Conservation (phyloP, 1,284 basidiomycete genomes). For the Farysia itapuensis region DNA sequence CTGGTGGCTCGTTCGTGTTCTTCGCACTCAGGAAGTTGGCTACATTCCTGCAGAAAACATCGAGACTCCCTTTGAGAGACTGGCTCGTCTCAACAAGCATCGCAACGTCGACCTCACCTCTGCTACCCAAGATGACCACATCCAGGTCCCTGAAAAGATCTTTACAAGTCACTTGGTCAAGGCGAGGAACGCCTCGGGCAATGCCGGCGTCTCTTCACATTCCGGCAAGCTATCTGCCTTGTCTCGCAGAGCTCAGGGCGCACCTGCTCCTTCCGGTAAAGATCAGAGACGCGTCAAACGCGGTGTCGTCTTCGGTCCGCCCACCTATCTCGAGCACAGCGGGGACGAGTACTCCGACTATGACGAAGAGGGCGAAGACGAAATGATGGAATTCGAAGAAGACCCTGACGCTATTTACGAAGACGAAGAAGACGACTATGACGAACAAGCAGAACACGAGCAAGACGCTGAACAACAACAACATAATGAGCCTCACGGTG, state of each 20-base stretch:
- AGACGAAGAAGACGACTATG: conserved; percentile 28
- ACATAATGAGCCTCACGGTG: conserved; percentile 4
- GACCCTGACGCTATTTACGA: conserved; percentile 17
- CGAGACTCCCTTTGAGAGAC: conserved; percentile 93
- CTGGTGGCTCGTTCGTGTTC: conserved; percentile 60
- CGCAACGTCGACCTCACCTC: conserved; percentile 77
- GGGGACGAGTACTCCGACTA: conserved; percentile 54
- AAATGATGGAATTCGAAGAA: conserved; percentile 42
- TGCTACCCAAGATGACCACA: conserved; percentile 57
- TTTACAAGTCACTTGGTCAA: conserved; percentile 52
- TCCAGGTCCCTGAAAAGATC: conserved; percentile 47
- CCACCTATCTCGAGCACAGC: conserved; percentile 56
- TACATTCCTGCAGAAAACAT: conserved; percentile 99
- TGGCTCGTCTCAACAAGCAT: conserved; percentile 94
- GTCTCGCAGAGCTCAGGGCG: conserved; percentile 47
- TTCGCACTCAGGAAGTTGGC: conserved; percentile 80
- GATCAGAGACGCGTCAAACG: conserved; percentile 41
- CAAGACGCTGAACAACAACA: conserved; percentile 5
- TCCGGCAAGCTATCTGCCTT: conserved; percentile 58
- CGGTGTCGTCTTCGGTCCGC: conserved; percentile 53
- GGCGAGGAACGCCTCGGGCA: conserved; percentile 36
- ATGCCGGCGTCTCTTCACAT: conserved; percentile 39
- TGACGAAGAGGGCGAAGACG: conserved; percentile 44
- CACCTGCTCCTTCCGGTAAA: conserved; percentile 27
- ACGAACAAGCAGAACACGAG: conserved; percentile 24